Evolutionary conservation across 75 land plant genomes (phyloP), one percentile per base, ranked within the genome.

Genomic region (Picea glauca): DNA sequence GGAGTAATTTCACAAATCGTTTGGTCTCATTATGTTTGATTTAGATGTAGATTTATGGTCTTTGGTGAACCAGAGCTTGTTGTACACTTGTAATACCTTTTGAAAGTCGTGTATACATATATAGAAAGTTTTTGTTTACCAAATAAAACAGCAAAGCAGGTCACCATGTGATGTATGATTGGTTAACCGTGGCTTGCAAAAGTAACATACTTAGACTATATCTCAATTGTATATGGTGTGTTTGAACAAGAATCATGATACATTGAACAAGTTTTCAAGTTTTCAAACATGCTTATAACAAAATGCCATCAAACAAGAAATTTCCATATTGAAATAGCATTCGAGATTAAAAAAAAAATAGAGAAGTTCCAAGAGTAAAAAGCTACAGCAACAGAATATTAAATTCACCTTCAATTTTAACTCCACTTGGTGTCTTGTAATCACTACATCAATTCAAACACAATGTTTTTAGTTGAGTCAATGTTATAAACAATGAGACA

Each of bases 401-500:
- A 67, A 3, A 38, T 8, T 17, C 18, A 67, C 72, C 72, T 67
- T 67, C 72, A 67, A 67, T 67, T 67, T 67, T 67, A 35, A 67
- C 72, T 67, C 72, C 72, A 38, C 72, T 67, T 67, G 46, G n/a
- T 67, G 72, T 67, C 72, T 67, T 67, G 50, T 67, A 38, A 67
- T 67, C 35, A 17, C 72, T 67, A 38, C 43, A 67, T 38, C 35
- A 67, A 66, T 62, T 67, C 9, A 38, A 67, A 38, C 46, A 67
- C n/a, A 38, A 18, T 18, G 4, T 38, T 26, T 26, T 26, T 26
- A 26, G 26, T 26, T 26, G 26, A 26, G 26, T 26, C 26, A 26
- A 26, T 26, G 26, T 26, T 26, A 67, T 18, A 67, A 33, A 5
- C 50, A 67, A 38, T 15, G 5, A 67, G n/a, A 4, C 15, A 38